Evolutionary conservation across 345 rosid species (phyloP), one percentile per base, ranked within the genome.

Genomic region (Pistacia vera): DNA sequence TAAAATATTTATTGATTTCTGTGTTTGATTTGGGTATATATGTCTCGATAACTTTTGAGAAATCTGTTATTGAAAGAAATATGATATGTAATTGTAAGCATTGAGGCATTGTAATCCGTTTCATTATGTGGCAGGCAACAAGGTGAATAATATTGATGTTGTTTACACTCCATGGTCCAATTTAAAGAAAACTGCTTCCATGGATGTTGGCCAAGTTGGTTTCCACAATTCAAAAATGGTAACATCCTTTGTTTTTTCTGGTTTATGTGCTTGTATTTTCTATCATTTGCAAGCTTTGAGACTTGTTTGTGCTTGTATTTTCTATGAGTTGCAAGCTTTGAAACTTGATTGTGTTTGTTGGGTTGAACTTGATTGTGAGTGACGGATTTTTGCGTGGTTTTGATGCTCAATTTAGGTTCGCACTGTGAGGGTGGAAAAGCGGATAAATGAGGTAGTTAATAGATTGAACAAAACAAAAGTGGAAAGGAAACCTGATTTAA

Each of bases 161-260:
- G 99, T 96, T 72, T 96, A 96, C 85, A 96, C 98, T 72, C 97
- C 97, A 1, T 96, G 99, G 99, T 77, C 91, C 57, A 93, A 96
- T 83, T 88, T 96, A 83, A 96, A 91, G 93, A 96, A 93, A 83
- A 92, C 97, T 65, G 89, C 97, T 65, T 91, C 98, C 68, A 96
- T 96, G 99, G 98, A 96, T 82, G 98, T 93, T 74, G 99, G 99
- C 49, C 99, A 96, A 92, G 97, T 96, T 76, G 97, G 98, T 75
- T 96, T 96, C 85, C 87, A 92, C 85, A 91, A 88, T 81, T 51
- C 97, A 1, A 96, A 90, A 89, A 90, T 88, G 97, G 99, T 90
- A 81, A 87, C 85, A 49, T 71, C 63, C 59, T 60, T 68, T 55
- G 20, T 55, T 4, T 49, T 44, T 36, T 17, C 8, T 46, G 8